A percentile compares a stretch with the other conserved stretches of the same genome.
phyloP scores from a whole-genome alignment of 1,284 basidiomycete genomes.

The Melampsora americana region DNA sequence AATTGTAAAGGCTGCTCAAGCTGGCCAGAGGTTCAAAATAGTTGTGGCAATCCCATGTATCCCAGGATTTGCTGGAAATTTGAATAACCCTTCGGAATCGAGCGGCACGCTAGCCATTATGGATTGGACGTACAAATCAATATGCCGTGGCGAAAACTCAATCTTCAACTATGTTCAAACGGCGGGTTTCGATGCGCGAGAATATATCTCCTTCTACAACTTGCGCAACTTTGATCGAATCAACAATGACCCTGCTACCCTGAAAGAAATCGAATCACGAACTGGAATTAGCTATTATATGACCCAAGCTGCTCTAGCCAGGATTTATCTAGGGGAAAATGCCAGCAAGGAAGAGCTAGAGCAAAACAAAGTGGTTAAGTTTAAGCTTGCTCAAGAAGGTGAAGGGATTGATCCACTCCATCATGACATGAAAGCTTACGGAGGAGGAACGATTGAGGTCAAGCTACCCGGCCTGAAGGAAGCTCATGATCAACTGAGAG shows the following conservation, averaged over 20 bases:
- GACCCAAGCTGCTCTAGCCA: slow-evolving; percentile 79
- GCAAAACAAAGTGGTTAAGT: slow-evolving; percentile 46
- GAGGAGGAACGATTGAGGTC: slow-evolving; percentile 44
- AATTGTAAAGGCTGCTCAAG: slow-evolving; percentile 71
- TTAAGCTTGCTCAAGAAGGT: slow-evolving; percentile 51
- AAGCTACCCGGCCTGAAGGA: slow-evolving; percentile 50
- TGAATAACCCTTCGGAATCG: slow-evolving; percentile 45
- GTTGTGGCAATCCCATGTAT: slow-evolving; percentile 71
- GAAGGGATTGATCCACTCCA: slow-evolving; percentile 46
- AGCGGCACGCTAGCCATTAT: slow-evolving; percentile 68
- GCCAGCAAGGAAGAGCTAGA: slow-evolving; percentile 58
- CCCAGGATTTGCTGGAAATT: slow-evolving; percentile 49
- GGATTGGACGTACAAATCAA: slow-evolving; percentile 71
- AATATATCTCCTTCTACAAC: slow-evolving; percentile 81
- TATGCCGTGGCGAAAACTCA: slow-evolving; percentile 78
- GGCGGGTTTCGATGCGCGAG: slow-evolving; percentile 74
- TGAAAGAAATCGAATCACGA: slow-evolving; percentile 67
- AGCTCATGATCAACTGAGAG: slow-evolving; percentile 48
- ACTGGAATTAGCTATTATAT: slow-evolving; percentile 76
- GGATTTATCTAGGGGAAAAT: slow-evolving; percentile 69
- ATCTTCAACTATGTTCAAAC: slow-evolving; percentile 78
- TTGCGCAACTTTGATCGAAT: slow-evolving; percentile 85
- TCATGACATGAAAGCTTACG: slow-evolving; percentile 40
- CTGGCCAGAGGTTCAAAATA: slow-evolving; percentile 74
- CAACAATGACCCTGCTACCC: slow-evolving; percentile 67